phyloP scores from a whole-genome alignment of 208 protist genomes.

The Tetramitus jugosus region DNA sequence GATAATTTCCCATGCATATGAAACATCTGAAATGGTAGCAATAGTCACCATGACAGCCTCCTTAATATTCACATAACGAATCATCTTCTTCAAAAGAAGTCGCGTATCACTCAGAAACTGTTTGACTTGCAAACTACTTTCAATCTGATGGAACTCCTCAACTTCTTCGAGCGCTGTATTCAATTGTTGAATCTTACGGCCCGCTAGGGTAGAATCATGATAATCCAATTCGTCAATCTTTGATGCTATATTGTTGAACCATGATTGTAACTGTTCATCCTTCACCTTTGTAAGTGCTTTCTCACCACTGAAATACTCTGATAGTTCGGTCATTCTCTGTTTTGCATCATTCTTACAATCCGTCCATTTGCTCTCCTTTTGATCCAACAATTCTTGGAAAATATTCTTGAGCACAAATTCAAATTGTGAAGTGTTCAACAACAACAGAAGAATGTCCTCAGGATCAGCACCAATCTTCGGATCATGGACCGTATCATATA shows the following conservation, averaged over 20 bases:
- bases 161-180: conserved; percentile 88
- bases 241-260: conserved; percentile 75
- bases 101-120: conserved; percentile 81
- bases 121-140: conserved; percentile 68
- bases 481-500: neutral
- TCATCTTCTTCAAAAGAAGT: conserved; percentile 75
- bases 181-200: conserved; percentile 87
- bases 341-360: conserved; percentile 53
- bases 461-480: neutral
- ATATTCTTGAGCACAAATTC: conserved; percentile 79
- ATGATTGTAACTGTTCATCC: conserved; percentile 80
- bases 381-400: conserved; percentile 68
- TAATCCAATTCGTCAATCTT: conserved; percentile 51
- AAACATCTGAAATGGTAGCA: conserved; percentile 79
- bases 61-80: conserved; percentile 84
- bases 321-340: conserved; percentile 56
- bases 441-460: conserved; percentile 57
- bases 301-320: conserved; percentile 83
- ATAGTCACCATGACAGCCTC: conserved; percentile 70
- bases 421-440: conserved; percentile 83
- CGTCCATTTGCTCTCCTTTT: conserved; percentile 76
- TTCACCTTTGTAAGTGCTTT: conserved; percentile 58
- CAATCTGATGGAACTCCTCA: conserved; percentile 86
- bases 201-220: conserved; percentile 49
- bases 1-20: conserved; percentile 91